These are phyloP conservation scores for Allantophomopsis lycopodina DNA, from an alignment of 2,329 filamentous ascomycete genomes.

Conservation along the genomic window DNA sequence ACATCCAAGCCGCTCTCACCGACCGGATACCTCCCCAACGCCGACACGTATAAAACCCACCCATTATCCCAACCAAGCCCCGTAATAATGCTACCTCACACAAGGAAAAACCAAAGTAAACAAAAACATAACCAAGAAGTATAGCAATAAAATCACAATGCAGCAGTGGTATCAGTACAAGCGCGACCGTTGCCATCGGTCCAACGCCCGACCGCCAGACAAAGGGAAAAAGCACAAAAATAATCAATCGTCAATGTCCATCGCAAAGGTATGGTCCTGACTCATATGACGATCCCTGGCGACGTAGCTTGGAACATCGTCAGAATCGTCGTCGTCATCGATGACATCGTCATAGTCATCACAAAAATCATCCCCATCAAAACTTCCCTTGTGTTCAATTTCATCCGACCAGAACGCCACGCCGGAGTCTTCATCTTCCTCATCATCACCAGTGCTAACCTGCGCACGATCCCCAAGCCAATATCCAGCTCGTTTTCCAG, in stretches of 20 bases:
- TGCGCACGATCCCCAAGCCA: slow-evolving; percentile 64
- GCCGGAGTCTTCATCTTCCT: slow-evolving; percentile 24
- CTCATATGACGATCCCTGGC: slow-evolving; percentile 35
- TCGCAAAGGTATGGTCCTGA: slow-evolving; percentile 46
- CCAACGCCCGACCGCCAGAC: not conserved
- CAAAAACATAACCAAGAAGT: not conserved
- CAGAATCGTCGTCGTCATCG: slow-evolving; percentile 10
- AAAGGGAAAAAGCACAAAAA: slow-evolving; percentile 5
- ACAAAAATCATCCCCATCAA: slow-evolving; percentile 29
- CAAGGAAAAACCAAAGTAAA: slow-evolving; percentile 1
- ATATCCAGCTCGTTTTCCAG: slow-evolving; percentile 71
- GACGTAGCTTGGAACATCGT: slow-evolving; percentile 21
- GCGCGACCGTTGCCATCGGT: slow-evolving; percentile 1
- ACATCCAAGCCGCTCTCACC: slow-evolving; percentile 23
- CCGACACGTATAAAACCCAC: slow-evolving; percentile 13
- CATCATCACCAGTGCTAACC: slow-evolving; percentile 23
- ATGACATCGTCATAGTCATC: slow-evolving; percentile 13
- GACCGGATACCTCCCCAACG: slow-evolving; percentile 17
- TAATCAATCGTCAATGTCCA: slow-evolving; percentile 38
- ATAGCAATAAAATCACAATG: not conserved
- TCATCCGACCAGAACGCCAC: slow-evolving; percentile 23
- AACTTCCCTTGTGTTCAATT: slow-evolving; percentile 33
- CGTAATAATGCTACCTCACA: not conserved
- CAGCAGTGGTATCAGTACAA: not conserved
- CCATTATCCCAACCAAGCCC: slow-evolving; percentile 5